Evolutionary conservation across 2,329 filamentous ascomycete species (phyloP).

Genomic region (Colletotrichum lupini): DNA sequence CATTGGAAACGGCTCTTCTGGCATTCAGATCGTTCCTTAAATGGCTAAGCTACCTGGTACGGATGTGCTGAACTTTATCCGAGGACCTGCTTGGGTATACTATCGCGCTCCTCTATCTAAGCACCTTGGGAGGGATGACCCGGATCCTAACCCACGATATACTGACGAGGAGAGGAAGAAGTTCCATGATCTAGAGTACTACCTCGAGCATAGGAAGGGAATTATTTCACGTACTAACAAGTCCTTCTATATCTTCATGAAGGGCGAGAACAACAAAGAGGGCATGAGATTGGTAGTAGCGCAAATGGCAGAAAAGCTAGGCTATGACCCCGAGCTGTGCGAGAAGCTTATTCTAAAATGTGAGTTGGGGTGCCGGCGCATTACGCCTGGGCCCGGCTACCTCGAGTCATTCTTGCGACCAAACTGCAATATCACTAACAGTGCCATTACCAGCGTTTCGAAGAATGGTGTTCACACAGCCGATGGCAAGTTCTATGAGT

Average conservation of each 20-base stretch:
- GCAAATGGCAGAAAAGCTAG: constrained; percentile 54
- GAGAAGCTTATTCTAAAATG: constrained; percentile 16
- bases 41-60: not conserved
- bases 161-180: constrained; percentile 54
- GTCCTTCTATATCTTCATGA: constrained; percentile 51
- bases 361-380: constrained; percentile 37
- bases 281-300: constrained; percentile 58
- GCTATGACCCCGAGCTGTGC: constrained; percentile 17
- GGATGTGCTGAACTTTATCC: constrained; percentile 42
- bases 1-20: not conserved
- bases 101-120: constrained; percentile 46
- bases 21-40: not conserved
- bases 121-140: constrained; percentile 42
- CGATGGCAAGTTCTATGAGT: constrained; percentile 33
- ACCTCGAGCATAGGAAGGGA: constrained; percentile 60
- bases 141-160: constrained; percentile 42
- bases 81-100: constrained; percentile 49
- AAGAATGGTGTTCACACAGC: constrained; percentile 28
- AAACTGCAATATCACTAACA: constrained; percentile 37
- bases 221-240: constrained; percentile 40
- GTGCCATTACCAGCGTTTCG: constrained; percentile 31
- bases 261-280: constrained; percentile 33
- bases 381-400: constrained; percentile 38
- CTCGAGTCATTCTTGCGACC: constrained; percentile 36
- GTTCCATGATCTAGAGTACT: constrained; percentile 43